Percentiles rank a stretch among this genome's conserved stretches.
Conservation (phyloP, 2,329 filamentous ascomycete genomes). For the Aspergillus awamori region DNA sequence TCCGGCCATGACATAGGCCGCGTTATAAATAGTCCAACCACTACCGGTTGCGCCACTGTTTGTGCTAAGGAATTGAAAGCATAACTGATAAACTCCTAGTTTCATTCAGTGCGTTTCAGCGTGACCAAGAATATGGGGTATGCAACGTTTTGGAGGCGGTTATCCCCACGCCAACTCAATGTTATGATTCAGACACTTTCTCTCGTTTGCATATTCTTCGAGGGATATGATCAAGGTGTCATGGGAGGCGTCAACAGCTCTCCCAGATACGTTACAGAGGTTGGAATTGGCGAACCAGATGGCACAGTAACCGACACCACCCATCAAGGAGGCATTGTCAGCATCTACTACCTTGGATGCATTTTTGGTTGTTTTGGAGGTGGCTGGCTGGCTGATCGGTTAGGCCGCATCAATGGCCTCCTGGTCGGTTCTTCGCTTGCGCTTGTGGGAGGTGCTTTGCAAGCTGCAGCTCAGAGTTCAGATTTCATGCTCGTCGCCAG, state of each 20-base stretch:
- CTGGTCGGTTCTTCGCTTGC: conserved; percentile 53
- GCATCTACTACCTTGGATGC: conserved; percentile 57
- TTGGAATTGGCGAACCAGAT: conserved; percentile 50
- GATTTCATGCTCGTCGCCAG: conserved; percentile 55
- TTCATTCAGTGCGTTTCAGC: no score
- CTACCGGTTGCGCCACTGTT: no score
- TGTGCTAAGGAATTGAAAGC: no score
- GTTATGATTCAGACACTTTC: conserved; percentile 39
- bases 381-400: conserved; percentile 55
- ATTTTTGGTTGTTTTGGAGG: conserved; percentile 56
- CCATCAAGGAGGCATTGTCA: conserved; percentile 57
- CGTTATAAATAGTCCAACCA: no score
- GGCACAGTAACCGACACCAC: conserved; percentile 53
- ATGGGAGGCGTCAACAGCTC: conserved; percentile 55
- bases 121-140: conserved; percentile 27
- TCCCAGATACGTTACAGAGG: conserved; percentile 40
- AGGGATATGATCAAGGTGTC: conserved; percentile 59
- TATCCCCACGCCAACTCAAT: conserved; percentile 49
- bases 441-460: conserved; percentile 54
- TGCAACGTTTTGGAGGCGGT: conserved; percentile 47
- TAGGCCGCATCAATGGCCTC: conserved; percentile 57
- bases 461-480: conserved; percentile 49
- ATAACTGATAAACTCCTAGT: no score
- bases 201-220: conserved; percentile 40
- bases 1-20: no score